phyloP scores from a whole-genome alignment of 495 filamentous ascomycete genomes.

The Penicillium cosmopolitanum region DNA sequence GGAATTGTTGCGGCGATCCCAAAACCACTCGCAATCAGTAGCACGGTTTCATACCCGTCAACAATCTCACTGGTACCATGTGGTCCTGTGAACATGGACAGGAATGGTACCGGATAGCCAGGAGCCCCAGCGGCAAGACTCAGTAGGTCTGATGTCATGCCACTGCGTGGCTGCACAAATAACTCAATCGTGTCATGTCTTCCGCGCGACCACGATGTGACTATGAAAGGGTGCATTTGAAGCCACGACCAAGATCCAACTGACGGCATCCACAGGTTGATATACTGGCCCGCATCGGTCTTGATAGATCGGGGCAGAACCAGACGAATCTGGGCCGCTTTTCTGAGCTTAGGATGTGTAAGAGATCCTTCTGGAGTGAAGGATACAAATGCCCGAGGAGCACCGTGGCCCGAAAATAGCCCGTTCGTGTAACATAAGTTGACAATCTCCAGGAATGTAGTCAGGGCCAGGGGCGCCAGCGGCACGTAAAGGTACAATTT shows the following conservation, averaged over 20 bases:
- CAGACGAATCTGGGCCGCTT: constrained; percentile 4
- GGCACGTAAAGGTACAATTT: too few relatives aligned
- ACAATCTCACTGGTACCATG: too few relatives aligned
- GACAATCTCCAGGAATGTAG: too few relatives aligned
- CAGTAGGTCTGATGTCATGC: constrained; percentile 4
- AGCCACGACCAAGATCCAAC: constrained; percentile 34
- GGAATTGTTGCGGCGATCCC: too few relatives aligned
- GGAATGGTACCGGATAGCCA: constrained; percentile 11
- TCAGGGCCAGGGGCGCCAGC: too few relatives aligned
- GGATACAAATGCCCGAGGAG: too few relatives aligned
- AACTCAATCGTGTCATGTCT: constrained; percentile 30
- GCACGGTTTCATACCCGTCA: too few relatives aligned
- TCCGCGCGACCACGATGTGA: constrained; percentile 36
- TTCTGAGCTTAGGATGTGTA: too few relatives aligned
- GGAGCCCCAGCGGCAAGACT: neutral
- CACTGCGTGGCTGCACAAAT: constrained; percentile 20
- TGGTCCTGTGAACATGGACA: constrained; percentile 32
- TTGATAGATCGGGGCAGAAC: constrained; percentile 27
- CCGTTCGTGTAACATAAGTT: too few relatives aligned
- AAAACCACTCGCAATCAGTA: too few relatives aligned
- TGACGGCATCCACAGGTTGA: constrained; percentile 41
- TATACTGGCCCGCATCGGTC: constrained; percentile 39
- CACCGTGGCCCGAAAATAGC: too few relatives aligned
- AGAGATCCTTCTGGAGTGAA: too few relatives aligned
- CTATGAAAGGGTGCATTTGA: constrained; percentile 41